A percentile compares a stretch with the other conserved stretches of the same genome.
Conservation (phyloP, 1,284 basidiomycete species). For the Fomitopsis pinicola region DNA sequence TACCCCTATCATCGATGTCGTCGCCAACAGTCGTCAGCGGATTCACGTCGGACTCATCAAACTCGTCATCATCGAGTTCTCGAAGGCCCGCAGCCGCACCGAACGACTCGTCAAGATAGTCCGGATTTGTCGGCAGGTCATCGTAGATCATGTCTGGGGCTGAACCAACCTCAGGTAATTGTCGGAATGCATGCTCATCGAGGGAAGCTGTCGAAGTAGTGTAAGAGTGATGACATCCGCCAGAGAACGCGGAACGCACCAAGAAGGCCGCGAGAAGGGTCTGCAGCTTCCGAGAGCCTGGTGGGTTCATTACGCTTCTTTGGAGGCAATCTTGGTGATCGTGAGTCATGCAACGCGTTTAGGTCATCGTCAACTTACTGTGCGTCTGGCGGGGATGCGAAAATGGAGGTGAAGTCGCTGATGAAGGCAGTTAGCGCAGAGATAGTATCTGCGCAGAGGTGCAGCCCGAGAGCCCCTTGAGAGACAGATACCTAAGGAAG, state of each 20-base stretch:
- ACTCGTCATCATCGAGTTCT: slow-evolving; percentile 66
- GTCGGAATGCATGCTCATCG: slow-evolving; percentile 81
- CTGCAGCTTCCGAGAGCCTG: slow-evolving; percentile 28
- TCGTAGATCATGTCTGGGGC: slow-evolving; percentile 88
- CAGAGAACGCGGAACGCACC: slow-evolving; percentile 11
- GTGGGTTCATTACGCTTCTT: slow-evolving; percentile 31
- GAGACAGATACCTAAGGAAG: slow-evolving; percentile 44
- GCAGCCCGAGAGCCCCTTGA: slow-evolving; percentile 44
- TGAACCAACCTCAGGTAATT: slow-evolving; percentile 68
- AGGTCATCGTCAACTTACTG: slow-evolving; percentile 29
- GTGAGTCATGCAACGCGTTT: background rate
- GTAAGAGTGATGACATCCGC: background rate
- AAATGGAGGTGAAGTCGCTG: slow-evolving; percentile 39
- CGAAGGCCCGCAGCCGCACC: slow-evolving; percentile 72
- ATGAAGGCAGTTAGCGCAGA: slow-evolving; percentile 49
- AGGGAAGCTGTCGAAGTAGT: slow-evolving; percentile 54
- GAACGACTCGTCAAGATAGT: slow-evolving; percentile 84
- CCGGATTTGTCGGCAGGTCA: slow-evolving; percentile 84
- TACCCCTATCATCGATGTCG: slow-evolving; percentile 11
- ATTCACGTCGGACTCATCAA: slow-evolving; percentile 52
- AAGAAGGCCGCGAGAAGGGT: slow-evolving; percentile 11
- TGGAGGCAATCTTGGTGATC: background rate
- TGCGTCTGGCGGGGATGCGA: slow-evolving; percentile 32
- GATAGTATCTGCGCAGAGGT: slow-evolving; percentile 69
- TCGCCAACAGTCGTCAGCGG: slow-evolving; percentile 28